These are phyloP conservation scores for Proliferodiscus dingleyae DNA, from an alignment of 2,329 filamentous ascomycete genomes.

Conservation along the genomic window DNA sequence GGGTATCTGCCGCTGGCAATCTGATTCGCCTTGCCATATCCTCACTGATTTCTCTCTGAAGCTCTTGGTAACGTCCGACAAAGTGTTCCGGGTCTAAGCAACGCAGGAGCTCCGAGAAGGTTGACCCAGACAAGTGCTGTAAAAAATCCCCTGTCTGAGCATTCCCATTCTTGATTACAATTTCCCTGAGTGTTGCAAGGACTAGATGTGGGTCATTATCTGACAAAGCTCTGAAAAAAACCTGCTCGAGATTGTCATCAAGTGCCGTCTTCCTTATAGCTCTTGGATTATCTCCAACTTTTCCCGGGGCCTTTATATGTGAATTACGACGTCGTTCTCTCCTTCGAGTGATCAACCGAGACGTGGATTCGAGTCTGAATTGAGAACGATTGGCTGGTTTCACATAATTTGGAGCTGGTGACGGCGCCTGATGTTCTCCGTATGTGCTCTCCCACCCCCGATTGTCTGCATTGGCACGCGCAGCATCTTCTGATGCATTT, in stretches of 20 bases:
- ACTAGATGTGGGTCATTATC: background rate
- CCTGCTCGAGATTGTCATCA: background rate
- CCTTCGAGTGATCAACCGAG: too few relatives aligned
- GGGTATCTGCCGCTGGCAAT: conserved; percentile 2
- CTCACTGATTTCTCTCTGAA: conserved; percentile 47
- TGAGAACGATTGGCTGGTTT: too few relatives aligned
- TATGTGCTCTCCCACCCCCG: too few relatives aligned
- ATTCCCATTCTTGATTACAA: background rate
- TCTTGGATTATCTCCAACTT: background rate
- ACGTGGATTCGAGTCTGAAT: too few relatives aligned
- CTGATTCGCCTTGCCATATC: conserved; percentile 33
- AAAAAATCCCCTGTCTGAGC: conserved; percentile 25
- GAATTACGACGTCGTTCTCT: too few relatives aligned
- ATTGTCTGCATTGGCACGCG: too few relatives aligned
- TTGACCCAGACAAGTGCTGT: conserved; percentile 43
- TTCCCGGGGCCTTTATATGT: background rate
- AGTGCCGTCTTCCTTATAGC: background rate
- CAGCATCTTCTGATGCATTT: too few relatives aligned
- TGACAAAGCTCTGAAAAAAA: background rate
- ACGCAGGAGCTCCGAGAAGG: conserved; percentile 60
- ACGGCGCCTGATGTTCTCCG: too few relatives aligned
- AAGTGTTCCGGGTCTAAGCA: conserved; percentile 55
- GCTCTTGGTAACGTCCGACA: conserved; percentile 39
- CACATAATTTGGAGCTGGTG: too few relatives aligned
- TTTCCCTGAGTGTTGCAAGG: background rate